Evolutionary conservation across 441 rosid species (phyloP), one percentile per base, ranked within the genome.

Genomic region (Erysimum cheiri): DNA sequence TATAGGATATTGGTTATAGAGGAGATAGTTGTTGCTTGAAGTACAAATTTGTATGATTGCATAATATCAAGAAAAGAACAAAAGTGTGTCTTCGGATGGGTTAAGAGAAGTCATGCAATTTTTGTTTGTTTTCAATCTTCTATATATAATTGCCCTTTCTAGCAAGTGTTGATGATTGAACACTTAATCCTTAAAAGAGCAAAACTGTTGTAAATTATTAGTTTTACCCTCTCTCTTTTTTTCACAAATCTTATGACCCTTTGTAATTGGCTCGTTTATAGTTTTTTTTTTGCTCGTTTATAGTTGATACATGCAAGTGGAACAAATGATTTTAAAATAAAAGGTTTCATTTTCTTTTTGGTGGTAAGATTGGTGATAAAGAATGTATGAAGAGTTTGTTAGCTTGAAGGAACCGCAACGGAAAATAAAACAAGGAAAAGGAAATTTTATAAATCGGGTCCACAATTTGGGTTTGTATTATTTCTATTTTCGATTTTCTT

Each of bases 381-480:
- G 39, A 59, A 59, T 67, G 72, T 68, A 73, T 26, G 49, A 37
- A 35, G 72, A 73, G 63, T 67, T 67, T 60, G 43, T 60, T 67
- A 60, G 72, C 77, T 73, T 67, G 4, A 73, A 73, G 77, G 49
- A 73, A 73, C 77, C 26, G 72, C 72, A 73, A 73, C 35, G 57
- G 6, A 59, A 43, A 41, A 31, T 24, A 32, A 64, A 66, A 40
- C 0, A 31, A 24, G 1, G 1, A 33, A 6, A 53, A 5, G 33
- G 1, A 41, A 41, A 12, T 13, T 10, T 41, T 33, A 32, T 49
- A 32, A 49, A n/a, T 40, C 56, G 48, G 68, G 72, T 60, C 63
- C 68, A 67, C 71, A 39, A 36, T 59, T 65, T 48, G 47, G 56
- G 67, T 50, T 72, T 57, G 59, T 43, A 37, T 37, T 48, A 7